Evolutionary conservation across 176 grass and related monocot species (phyloP).

Genomic region (Raddia guianensis): DNA sequence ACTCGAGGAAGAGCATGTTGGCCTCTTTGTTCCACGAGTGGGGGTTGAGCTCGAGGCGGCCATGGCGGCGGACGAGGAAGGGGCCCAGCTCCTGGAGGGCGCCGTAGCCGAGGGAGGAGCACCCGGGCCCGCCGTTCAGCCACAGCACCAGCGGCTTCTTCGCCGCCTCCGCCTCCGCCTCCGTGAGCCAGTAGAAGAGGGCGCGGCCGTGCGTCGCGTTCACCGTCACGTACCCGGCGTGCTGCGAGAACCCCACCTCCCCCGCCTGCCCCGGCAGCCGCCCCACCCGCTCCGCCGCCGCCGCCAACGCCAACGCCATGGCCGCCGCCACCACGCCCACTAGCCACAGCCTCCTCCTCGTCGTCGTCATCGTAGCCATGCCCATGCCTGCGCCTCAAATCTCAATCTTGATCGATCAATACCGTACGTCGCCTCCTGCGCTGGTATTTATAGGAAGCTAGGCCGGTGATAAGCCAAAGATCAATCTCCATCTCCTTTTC

Average conservation of each 20-base stretch:
- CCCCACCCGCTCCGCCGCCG: constrained; percentile 50
- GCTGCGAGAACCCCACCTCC: constrained; percentile 58
- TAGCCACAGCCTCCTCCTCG: background rate
- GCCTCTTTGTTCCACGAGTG: constrained; percentile 77
- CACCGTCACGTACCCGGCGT: constrained; percentile 78
- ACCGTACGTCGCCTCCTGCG: too few species aligned
- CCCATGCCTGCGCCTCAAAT: too few species aligned
- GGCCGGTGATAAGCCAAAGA: too few species aligned
- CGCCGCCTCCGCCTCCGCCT: constrained; percentile 25
- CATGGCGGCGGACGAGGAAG: constrained; percentile 44
- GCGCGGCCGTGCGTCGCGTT: constrained; percentile 73
- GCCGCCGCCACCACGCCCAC: background rate
- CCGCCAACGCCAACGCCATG: background rate
- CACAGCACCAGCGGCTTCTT: constrained; percentile 58
- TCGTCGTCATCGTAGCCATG: background rate
- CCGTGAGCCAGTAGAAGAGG: constrained; percentile 94
- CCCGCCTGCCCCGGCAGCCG: constrained; percentile 53
- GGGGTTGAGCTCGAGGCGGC: constrained; percentile 34
- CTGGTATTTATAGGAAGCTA: too few species aligned
- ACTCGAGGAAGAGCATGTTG: constrained; percentile 83
- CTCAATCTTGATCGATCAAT: too few species aligned
- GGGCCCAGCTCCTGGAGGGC: constrained; percentile 70
- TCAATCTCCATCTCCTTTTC: too few species aligned
- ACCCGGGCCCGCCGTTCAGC: constrained; percentile 75
- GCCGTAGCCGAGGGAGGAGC: constrained; percentile 71